Conservation (phyloP, 192 early-diverging fungal species). For the Coemansia sp. region DNA sequence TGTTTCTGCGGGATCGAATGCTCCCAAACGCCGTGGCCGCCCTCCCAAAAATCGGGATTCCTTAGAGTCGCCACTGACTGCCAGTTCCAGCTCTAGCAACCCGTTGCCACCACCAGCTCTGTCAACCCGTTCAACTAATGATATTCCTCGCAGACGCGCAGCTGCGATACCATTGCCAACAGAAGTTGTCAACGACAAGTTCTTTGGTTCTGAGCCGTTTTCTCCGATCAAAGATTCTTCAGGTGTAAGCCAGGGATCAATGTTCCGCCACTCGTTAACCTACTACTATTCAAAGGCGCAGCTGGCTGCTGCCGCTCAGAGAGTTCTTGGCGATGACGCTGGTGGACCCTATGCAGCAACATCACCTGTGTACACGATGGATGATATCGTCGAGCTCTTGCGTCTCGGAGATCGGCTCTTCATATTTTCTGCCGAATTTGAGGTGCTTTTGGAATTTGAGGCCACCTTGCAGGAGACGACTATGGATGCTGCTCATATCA, state of each 20-base stretch:
- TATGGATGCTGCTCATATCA: conserved; percentile 3
- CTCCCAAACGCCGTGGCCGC: conserved; percentile 4
- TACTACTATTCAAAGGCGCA: conserved; percentile 13
- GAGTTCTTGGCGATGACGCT: conserved; percentile 13
- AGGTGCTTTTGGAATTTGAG: conserved; percentile 39
- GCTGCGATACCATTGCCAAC: not conserved
- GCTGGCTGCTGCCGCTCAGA: conserved; percentile 20
- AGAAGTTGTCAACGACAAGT: not conserved
- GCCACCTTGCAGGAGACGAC: conserved; percentile 2
- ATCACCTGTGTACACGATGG: conserved; percentile 8
- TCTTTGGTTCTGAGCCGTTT: not conserved
- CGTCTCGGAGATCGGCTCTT: conserved; percentile 38
- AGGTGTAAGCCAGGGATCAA: conserved; percentile 1
- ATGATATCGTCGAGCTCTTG: conserved; percentile 29
- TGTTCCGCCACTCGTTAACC: conserved; percentile 20
- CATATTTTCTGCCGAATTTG: conserved; percentile 43
- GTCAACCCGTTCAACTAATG: not conserved
- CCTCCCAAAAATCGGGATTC: conserved; percentile 8
- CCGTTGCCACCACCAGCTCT: not conserved
- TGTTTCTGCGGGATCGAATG: too few species aligned
- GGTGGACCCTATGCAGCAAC: not conserved
- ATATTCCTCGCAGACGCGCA: not conserved
- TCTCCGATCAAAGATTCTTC: not conserved
- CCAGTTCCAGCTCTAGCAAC: too few species aligned
- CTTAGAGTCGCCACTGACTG: too few species aligned